phyloP scores from a whole-genome alignment of 2,329 filamentous ascomycete species.

The Trichoderma simmonsii region DNA sequence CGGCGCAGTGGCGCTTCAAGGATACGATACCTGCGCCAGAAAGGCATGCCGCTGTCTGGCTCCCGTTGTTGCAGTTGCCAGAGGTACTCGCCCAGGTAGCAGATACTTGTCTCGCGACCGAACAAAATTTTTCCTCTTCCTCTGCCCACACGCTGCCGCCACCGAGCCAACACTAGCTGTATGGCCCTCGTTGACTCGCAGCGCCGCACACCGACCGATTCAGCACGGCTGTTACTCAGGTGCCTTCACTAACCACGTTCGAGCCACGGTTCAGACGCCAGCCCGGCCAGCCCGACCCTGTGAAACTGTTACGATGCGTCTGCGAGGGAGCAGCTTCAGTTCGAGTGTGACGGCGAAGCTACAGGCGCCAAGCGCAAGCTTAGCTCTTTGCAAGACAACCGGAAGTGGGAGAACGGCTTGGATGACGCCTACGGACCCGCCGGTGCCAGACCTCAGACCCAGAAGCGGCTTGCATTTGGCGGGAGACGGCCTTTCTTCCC shows the following conservation, averaged over 20 bases:
- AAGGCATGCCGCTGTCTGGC: not conserved
- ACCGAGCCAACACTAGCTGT: not conserved
- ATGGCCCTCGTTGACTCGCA: not conserved
- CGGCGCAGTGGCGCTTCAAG: constrained; percentile 15
- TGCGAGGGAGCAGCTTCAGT: not conserved
- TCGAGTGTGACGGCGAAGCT: not conserved
- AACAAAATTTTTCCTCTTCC: not conserved
- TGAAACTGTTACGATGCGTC: not conserved
- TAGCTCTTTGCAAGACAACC: not conserved
- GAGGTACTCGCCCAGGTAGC: not conserved
- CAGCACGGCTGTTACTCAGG: not conserved
- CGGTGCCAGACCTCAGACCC: constrained; percentile 11
- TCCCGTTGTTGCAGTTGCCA: not conserved
- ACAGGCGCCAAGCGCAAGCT: constrained; percentile 8
- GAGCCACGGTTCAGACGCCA: not conserved
- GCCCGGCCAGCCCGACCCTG: constrained; percentile 13
- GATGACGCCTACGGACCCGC: constrained; percentile 16
- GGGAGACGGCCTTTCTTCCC: not conserved
- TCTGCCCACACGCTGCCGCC: constrained; percentile 6
- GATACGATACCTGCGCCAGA: not conserved
- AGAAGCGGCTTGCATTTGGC: constrained; percentile 12
- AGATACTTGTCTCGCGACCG: not conserved
- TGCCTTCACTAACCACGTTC: not conserved
- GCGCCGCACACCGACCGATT: not conserved
- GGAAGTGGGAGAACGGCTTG: constrained; percentile 14